Conservation (phyloP, 805 yeast species). For the Groenewaldozyma tartarivorans region DNA sequence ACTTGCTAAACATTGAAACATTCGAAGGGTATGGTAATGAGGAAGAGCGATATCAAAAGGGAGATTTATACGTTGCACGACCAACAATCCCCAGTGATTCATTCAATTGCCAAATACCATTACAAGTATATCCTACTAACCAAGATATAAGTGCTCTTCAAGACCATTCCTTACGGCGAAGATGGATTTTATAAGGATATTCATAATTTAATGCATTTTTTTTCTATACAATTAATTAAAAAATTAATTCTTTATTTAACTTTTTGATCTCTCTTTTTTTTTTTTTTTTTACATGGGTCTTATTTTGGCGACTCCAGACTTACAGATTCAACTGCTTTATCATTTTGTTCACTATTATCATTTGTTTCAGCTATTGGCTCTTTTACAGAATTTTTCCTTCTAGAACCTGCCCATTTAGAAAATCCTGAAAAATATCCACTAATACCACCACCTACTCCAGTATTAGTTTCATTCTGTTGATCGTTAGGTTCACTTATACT, state of each 20-base stretch:
- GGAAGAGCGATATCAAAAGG: not conserved
- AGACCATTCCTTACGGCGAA: slow-evolving; percentile 12
- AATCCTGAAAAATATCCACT: slow-evolving; percentile 14
- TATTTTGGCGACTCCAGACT: not conserved
- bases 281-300: not conserved
- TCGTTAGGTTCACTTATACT: slow-evolving; percentile 3
- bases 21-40: not conserved
- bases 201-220: not conserved
- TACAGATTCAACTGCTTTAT: not conserved
- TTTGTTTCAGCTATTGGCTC: not conserved
- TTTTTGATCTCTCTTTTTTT: not conserved
- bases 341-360: not conserved
- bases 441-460: slow-evolving; percentile 7
- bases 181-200: slow-evolving; percentile 8
- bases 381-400: slow-evolving; percentile 6
- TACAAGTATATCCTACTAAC: slow-evolving; percentile 37
- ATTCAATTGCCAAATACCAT: slow-evolving; percentile 36
- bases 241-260: too few species aligned
- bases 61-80: slow-evolving; percentile 10
- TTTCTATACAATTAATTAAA: too few species aligned
- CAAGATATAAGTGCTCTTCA: slow-evolving; percentile 41
- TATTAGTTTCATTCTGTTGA: slow-evolving; percentile 7
- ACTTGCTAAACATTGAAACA: too few species aligned
- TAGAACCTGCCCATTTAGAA: slow-evolving; percentile 13
- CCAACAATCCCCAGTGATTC: slow-evolving; percentile 17